Evolutionary conservation across 352 stramenopile genomes (phyloP), one percentile per base, ranked within the genome.

Genomic region (Pythium phragmiticola): DNA sequence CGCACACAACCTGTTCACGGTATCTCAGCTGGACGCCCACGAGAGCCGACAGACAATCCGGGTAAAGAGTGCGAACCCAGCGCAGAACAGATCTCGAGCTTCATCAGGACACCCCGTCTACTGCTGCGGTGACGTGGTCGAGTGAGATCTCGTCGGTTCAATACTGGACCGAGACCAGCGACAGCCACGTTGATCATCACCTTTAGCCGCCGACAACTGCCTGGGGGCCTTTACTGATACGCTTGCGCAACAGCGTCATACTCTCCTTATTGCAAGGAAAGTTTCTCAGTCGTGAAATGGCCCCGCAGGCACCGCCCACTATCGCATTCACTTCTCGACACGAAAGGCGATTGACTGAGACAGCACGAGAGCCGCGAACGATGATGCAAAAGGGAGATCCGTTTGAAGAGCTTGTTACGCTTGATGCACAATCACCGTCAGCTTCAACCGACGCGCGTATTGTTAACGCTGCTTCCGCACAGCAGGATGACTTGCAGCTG

Each of bases 341-440:
- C 46, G n/a, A 45, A 37, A 7, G 13, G 4, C 39, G 33, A 36
- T 34, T 12, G 14, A 23, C 16, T 30, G 19, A 34, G 2, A 52
- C 6, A 26, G 1, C 9, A 3, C 6, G 13, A 46, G 13, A 17
- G 41, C 23, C 12, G 45, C n/a, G 28, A 36, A 47, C 23, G 30
- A 67, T 67, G 60, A 61, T 57, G 60, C 60, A 55, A 36, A 57
- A 61, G 34, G 52, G 34, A 13, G 51, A 61, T n/a, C 46, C 45
- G 2, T 59, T 66, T 19, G 33, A 48, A 7, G 41, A 47, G n/a
- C 43, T 60, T 16, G n/a, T 49, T 28, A 13, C 0, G 11, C 42
- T 23, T 37, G 43, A 8, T 21, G 52, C 30, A 36, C 52, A 69
- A 43, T 63, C 61, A 30, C 23, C 61, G 63, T 14, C 28, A 4